Percentiles rank a stretch among this genome's conserved stretches.
These are phyloP conservation scores for Cytospora chrysosperma DNA, from an alignment of 2,329 filamentous ascomycete species.

Conservation along the genomic window DNA sequence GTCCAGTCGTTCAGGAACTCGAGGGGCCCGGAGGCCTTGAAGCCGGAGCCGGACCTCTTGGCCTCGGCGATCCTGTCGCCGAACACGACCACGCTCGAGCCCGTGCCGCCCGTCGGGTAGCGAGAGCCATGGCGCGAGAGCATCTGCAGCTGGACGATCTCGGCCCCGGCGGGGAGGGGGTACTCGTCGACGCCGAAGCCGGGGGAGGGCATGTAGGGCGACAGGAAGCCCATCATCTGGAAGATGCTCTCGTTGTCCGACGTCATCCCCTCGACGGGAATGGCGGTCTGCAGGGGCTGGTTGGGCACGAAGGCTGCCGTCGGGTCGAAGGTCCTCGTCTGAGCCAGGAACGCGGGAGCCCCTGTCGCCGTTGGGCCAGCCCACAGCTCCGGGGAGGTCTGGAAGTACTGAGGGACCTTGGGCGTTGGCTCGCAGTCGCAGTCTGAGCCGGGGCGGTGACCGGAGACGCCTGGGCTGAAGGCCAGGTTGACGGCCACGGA, in stretches of 20 bases:
- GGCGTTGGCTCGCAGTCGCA: constrained; percentile 22
- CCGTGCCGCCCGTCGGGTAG: constrained; percentile 63
- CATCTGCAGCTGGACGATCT: constrained; percentile 71
- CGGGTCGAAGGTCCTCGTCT: constrained; percentile 67
- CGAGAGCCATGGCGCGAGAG: constrained; percentile 71
- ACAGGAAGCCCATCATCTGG: constrained; percentile 66
- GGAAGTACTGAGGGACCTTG: constrained; percentile 61
- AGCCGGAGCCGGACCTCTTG: constrained; percentile 36
- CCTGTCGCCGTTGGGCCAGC: constrained; percentile 71
- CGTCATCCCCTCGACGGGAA: constrained; percentile 62
- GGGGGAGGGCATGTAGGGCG: constrained; percentile 68
- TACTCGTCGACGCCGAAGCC: constrained; percentile 76
- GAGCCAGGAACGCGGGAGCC: constrained; percentile 65
- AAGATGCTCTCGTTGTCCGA: constrained; percentile 65
- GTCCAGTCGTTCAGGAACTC: constrained; percentile 67
- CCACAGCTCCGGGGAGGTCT: constrained; percentile 59
- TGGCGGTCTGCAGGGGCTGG: constrained; percentile 67
- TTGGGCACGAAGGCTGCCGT: constrained; percentile 66
- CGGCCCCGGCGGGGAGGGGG: constrained; percentile 62
- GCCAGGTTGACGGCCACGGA: constrained; percentile 28
- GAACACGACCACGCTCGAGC: constrained; percentile 49
- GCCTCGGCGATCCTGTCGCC: constrained; percentile 58
- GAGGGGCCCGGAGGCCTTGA: constrained; percentile 58
- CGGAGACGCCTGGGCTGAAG: constrained; percentile 24
- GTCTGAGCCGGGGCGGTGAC: constrained; percentile 11